Evolutionary conservation across 495 filamentous ascomycete genomes (phyloP).

Genomic region (Choiromyces venosus): DNA sequence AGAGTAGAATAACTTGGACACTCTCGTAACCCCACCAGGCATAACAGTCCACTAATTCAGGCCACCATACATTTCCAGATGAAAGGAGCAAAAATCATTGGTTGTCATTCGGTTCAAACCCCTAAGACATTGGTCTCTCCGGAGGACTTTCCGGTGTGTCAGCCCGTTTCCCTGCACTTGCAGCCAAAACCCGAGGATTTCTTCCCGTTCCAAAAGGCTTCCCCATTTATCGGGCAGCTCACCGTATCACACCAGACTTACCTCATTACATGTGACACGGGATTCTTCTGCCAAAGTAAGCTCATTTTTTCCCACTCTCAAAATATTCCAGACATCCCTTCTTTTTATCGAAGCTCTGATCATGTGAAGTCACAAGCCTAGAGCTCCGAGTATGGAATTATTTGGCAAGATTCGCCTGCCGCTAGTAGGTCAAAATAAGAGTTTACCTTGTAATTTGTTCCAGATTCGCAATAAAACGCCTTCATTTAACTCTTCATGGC

Average conservation of each 20-base stretch:
- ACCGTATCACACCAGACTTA: neutral
- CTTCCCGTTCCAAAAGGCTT: neutral
- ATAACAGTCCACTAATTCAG: neutral
- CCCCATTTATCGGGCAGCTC: neutral
- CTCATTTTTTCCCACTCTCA: neutral
- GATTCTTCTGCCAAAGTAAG: neutral
- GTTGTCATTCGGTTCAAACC: neutral
- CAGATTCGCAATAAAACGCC: too few relatives aligned
- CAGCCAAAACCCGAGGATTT: neutral
- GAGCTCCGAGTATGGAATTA: neutral
- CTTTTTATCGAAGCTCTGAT: neutral
- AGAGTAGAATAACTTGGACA: neutral
- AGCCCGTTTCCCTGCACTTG: neutral
- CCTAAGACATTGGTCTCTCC: neutral
- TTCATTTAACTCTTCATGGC: too few relatives aligned
- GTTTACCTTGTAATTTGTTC: too few relatives aligned
- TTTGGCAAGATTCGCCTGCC: too few relatives aligned
- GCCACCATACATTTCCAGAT: neutral
- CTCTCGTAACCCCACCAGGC: neutral
- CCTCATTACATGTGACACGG: neutral
- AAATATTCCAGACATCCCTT: neutral
- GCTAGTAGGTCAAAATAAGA: too few relatives aligned
- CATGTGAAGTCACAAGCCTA: neutral
- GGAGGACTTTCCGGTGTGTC: neutral
- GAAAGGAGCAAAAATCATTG: neutral